Evolutionary conservation across 202 grass and related monocot species (phyloP).

Genomic region (Schoenoplectus tabernaemontani): DNA sequence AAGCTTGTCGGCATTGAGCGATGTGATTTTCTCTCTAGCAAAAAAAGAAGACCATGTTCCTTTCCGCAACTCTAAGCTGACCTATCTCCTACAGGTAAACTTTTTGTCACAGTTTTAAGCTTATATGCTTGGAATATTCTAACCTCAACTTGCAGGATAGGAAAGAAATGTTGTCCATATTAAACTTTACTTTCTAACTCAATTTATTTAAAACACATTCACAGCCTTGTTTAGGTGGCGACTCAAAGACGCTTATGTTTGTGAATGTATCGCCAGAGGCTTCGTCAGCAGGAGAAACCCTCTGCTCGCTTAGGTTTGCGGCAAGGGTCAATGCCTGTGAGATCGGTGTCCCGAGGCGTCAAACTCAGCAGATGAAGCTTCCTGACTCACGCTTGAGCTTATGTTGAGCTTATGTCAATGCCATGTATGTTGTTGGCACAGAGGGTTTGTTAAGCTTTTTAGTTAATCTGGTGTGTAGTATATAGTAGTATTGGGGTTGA

Average conservation of each 20-base stretch:
- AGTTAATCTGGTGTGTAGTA: background rate
- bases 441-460: too few species aligned
- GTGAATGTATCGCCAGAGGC: constrained; percentile 79
- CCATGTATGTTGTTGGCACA: too few species aligned
- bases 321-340: constrained; percentile 87
- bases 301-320: constrained; percentile 82
- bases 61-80: constrained; percentile 93
- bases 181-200: too few species aligned
- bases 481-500: constrained; percentile 1
- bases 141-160: too few species aligned
- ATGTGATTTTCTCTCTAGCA: constrained; percentile 84
- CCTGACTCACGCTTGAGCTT: constrained; percentile 36
- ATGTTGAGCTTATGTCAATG: constrained; percentile 35
- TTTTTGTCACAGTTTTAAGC: background rate
- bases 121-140: too few species aligned
- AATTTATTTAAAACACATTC: background rate
- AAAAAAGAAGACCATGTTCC: constrained; percentile 91
- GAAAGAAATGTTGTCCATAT: too few species aligned
- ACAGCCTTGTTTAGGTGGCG: constrained; percentile 94
- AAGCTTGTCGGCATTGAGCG: constrained; percentile 79
- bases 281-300: constrained; percentile 47
- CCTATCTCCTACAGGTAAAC: constrained; percentile 79
- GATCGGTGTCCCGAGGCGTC: constrained; percentile 72
- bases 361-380: constrained; percentile 37
- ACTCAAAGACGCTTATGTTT: constrained; percentile 92